Evolutionary conservation across 768 basidiomycete genomes (phyloP).

Genomic region (Pholiota microspora): DNA sequence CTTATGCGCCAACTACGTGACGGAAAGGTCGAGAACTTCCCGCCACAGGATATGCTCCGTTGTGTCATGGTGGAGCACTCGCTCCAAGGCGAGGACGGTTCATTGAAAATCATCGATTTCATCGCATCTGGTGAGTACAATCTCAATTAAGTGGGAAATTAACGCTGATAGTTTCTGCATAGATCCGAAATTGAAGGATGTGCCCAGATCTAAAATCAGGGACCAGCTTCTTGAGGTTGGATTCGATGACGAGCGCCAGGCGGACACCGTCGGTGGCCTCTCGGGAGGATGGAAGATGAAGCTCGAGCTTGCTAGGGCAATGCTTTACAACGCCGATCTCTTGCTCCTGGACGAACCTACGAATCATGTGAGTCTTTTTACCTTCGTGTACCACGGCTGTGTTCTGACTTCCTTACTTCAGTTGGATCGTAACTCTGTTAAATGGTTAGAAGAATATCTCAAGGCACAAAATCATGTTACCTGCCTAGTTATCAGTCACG

Average conservation of each 20-base stretch:
- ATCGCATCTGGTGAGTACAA: slow-evolving; percentile 70
- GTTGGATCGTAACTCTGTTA: slow-evolving; percentile 82
- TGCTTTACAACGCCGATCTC: slow-evolving; percentile 92
- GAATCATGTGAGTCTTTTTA: slow-evolving; percentile 68
- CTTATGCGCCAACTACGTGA: slow-evolving; percentile 94
- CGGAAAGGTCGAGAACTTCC: slow-evolving; percentile 96
- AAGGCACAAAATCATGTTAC: slow-evolving; percentile 80
- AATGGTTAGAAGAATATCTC: slow-evolving; percentile 91
- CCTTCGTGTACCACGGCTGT: slow-evolving; percentile 27
- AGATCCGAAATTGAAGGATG: slow-evolving; percentile 68
- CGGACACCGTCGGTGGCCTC: slow-evolving; percentile 81
- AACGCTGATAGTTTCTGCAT: slow-evolving; percentile 4
- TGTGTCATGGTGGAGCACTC: slow-evolving; percentile 98
- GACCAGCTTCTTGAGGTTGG: slow-evolving; percentile 85
- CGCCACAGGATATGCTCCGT: slow-evolving; percentile 79
- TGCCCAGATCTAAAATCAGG: slow-evolving; percentile 70
- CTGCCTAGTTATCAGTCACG: slow-evolving; percentile 93
- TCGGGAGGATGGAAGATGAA: slow-evolving; percentile 99
- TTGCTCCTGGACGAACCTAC: slow-evolving; percentile 91
- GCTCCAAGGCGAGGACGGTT: slow-evolving; percentile 89
- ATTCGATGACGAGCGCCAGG: slow-evolving; percentile 84
- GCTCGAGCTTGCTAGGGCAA: slow-evolving; percentile 91
- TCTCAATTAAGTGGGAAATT: not conserved
- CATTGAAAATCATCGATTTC: slow-evolving; percentile 83
- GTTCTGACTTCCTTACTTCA: slow-evolving; percentile 65